Evolutionary conservation across 768 basidiomycete genomes (phyloP), one percentile per base, ranked within the genome.

Genomic region (Leccinum rimulosum): DNA sequence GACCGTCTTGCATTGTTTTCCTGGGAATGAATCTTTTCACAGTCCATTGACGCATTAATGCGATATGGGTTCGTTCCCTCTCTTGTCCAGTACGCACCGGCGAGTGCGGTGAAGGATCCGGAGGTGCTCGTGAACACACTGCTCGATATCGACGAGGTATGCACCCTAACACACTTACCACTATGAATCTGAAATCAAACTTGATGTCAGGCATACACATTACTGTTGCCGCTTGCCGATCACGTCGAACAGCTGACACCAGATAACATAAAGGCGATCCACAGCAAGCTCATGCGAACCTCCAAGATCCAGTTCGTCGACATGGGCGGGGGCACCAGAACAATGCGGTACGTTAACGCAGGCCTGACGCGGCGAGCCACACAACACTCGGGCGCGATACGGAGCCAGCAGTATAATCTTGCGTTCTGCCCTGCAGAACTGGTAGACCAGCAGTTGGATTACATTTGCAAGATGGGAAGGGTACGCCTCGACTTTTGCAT

Each of bases 391-490:
- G 71, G 73, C 35, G 63, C 67, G 17, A 66, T 74, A 11, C 63
- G 72, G 28, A 74, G 72, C 47, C 61, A 70, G 0, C 71, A 73
- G 36, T 73, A 73, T 25, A 73, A 74, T 50, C 71, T 73, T 25
- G 71, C 73, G 14, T 73, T 64, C 31, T 73, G 72, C 35, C 73
- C 72, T 11, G 52, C 62, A 3, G 72, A 71, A 22, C 19, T 64
- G 28, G 72, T 73, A 3, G 72, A 73, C 38, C 70, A 73, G 30
- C 73, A 73, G 40, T 38, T 73, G 33, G 72, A 73, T 36, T 73
- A 73, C 53, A 73, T 73, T 25, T 73, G 72, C 55, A 73, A 73
- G 60, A 73, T 73, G 72, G 72, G 66, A 2, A 66, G 67, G 60
- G 72, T 73, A 53, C 6, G 72, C 3, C 3, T n/a, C 3, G 5